Evolutionary conservation across 345 rosid species (phyloP), one percentile per base, ranked within the genome.

Genomic region (Clarkia xantiana): DNA sequence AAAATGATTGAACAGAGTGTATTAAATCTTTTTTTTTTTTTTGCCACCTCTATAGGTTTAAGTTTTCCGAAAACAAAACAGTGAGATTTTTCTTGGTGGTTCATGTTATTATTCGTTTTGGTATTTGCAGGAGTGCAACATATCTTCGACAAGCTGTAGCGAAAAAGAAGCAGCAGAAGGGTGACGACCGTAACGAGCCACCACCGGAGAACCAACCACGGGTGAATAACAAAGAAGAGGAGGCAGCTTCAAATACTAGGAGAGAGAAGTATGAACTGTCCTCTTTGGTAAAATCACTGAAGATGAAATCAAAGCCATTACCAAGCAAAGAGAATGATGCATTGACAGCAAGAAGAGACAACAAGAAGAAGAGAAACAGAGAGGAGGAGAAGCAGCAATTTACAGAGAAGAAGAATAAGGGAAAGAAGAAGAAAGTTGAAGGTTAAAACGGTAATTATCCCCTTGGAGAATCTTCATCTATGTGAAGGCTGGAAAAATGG

Each of bases 111-210:
- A 15, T 49, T 62, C 54, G 18, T 55, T 16, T 52, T 11, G 29
- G 6, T 29, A 29, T 29, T 51, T 77, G 71, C 71, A 91, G 98
- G 93, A 84, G 94, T 58, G 94, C 98, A 10, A 70, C 72, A 11
- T 84, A 81, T 67, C 80, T 69, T 13, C 84, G 94, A 62, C 94
- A 91, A 67, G 42, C 60, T 47, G 62, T 78, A 45, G 59, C 63
- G 65, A 71, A 58, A 58, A 69, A 60, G 74, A 70, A 58, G 56
- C 71, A 62, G 74, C 77, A 52, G 52, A 81, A 75, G 71, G 71
- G 61, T 22, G 71, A 60, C 11, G 57, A 6, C 9, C 5, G 7
- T 29, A 29, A 29, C 8, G 36, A 29, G 7, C 18, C 54, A 16
- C 59, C 40, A 40, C 39, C 64, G 0, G 66, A 44, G 45, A 62